A percentile compares a stretch with the other conserved stretches of the same genome.
Conservation (phyloP, 805 yeast genomes). For the Spathaspora girioi region DNA sequence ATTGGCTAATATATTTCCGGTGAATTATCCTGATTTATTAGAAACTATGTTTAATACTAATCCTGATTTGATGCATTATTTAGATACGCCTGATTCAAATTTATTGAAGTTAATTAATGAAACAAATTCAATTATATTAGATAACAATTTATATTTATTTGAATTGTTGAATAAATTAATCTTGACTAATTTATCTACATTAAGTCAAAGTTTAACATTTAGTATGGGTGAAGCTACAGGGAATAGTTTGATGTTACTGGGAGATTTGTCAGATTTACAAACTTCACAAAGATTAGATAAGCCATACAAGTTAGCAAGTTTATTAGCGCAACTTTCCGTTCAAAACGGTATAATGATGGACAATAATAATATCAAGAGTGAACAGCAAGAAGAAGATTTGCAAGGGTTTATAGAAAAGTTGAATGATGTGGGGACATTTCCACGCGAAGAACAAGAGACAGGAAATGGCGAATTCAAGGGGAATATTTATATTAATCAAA, state of each 20-base stretch:
- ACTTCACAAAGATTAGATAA: slow-evolving; percentile 11
- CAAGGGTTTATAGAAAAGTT: slow-evolving; percentile 10
- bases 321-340: slow-evolving; percentile 64
- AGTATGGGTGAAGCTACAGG: slow-evolving; percentile 12
- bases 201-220: slow-evolving; percentile 28
- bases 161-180: slow-evolving; percentile 32
- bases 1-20: slow-evolving; percentile 32
- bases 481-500: slow-evolving; percentile 32
- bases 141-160: slow-evolving; percentile 25
- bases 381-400: slow-evolving; percentile 5
- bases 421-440: slow-evolving; percentile 1
- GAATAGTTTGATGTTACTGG: slow-evolving; percentile 4
- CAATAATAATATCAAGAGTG: slow-evolving; percentile 31
- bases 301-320: slow-evolving; percentile 56
- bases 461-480: slow-evolving; percentile 25
- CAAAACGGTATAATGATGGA: slow-evolving; percentile 55
- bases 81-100: slow-evolving; percentile 34
- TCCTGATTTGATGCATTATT: slow-evolving; percentile 36
- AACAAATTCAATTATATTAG: slow-evolving; percentile 36
- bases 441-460: slow-evolving; percentile 9
- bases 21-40: slow-evolving; percentile 33
- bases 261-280: slow-evolving; percentile 8
- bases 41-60: slow-evolving; percentile 48
- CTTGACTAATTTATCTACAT: slow-evolving; percentile 29
- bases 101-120: slow-evolving; percentile 42